phyloP scores from a whole-genome alignment of 345 rosid genomes.

The rapeseed (Brassica napus) region DNA sequence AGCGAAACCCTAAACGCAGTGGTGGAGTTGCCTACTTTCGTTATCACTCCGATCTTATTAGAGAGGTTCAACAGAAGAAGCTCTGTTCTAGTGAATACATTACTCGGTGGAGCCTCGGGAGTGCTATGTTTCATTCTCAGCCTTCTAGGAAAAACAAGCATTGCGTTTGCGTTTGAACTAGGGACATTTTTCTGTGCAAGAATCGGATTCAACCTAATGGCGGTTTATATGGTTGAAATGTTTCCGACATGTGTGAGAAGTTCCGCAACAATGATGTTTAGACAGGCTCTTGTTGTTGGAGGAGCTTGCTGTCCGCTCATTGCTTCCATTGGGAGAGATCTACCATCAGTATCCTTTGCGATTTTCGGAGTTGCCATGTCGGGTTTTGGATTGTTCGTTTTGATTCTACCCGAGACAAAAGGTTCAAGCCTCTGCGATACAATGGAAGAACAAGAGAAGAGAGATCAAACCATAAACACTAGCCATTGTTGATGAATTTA shows the following conservation, averaged over 20 bases:
- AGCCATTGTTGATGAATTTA: not conserved
- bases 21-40: constrained; percentile 44
- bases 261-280: constrained; percentile 46
- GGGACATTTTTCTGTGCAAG: constrained; percentile 53
- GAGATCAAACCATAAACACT: constrained; percentile 15
- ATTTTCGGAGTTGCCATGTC: constrained; percentile 37
- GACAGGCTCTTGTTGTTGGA: constrained; percentile 45
- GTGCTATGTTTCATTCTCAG: constrained; percentile 37
- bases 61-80: constrained; percentile 42
- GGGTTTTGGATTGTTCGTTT: constrained; percentile 35
- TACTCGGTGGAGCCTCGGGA: constrained; percentile 43
- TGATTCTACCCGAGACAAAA: constrained; percentile 44
- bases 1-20: constrained; percentile 49
- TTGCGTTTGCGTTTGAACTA: constrained; percentile 47
- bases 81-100: constrained; percentile 37
- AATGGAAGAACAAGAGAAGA: constrained; percentile 45
- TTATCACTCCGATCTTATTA: constrained; percentile 39
- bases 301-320: constrained; percentile 44
- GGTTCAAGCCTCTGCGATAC: constrained; percentile 40
- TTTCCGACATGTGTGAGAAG: constrained; percentile 59
- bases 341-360: constrained; percentile 32
- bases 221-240: constrained; percentile 51
- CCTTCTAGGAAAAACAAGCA: not conserved
- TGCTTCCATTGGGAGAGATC: constrained; percentile 36
- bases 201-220: constrained; percentile 41